These are phyloP conservation scores for Xylogone sp. DNA, from an alignment of 2,329 filamentous ascomycete genomes.

Conservation along the genomic window DNA sequence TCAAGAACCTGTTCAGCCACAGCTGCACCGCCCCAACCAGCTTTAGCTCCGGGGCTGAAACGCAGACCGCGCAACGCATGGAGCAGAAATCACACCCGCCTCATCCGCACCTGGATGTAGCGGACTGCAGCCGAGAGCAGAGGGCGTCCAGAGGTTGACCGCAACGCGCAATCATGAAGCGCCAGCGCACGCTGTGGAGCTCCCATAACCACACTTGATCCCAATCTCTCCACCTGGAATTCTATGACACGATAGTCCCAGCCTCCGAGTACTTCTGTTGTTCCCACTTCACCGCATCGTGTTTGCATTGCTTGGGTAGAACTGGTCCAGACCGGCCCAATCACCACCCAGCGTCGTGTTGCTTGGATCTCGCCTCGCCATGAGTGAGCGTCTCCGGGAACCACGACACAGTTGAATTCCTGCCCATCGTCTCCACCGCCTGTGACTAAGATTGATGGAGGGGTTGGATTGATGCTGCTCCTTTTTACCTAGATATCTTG, in stretches of 20 bases:
- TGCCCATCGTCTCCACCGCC: conserved; percentile 3
- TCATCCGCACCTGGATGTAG: conserved; percentile 5
- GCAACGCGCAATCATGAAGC: conserved; percentile 13
- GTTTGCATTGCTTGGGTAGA: conserved; percentile 15
- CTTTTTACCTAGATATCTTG: background rate
- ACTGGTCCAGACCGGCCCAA: conserved; percentile 15
- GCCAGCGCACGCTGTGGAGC: conserved; percentile 11
- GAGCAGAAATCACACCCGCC: conserved; percentile 4
- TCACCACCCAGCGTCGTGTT: conserved; percentile 16
- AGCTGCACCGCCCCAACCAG: too few species aligned
- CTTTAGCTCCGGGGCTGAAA: conserved; percentile 1
- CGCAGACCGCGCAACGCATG: conserved; percentile 4
- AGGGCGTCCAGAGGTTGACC: conserved; percentile 8
- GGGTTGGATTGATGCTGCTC: conserved; percentile 5
- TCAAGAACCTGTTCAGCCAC: too few species aligned
- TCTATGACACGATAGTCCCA: conserved; percentile 10
- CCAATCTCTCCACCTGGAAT: conserved; percentile 1
- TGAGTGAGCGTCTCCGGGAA: background rate
- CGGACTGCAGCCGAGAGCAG: conserved; percentile 3
- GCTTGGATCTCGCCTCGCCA: conserved; percentile 9
- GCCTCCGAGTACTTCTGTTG: conserved; percentile 13
- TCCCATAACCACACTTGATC: background rate
- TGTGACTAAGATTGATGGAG: conserved; percentile 4
- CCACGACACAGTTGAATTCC: conserved; percentile 1
- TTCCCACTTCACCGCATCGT: conserved; percentile 7